Evolutionary conservation across 2,329 filamentous ascomycete species (phyloP).

Genomic region (Epichloe coenophiala): DNA sequence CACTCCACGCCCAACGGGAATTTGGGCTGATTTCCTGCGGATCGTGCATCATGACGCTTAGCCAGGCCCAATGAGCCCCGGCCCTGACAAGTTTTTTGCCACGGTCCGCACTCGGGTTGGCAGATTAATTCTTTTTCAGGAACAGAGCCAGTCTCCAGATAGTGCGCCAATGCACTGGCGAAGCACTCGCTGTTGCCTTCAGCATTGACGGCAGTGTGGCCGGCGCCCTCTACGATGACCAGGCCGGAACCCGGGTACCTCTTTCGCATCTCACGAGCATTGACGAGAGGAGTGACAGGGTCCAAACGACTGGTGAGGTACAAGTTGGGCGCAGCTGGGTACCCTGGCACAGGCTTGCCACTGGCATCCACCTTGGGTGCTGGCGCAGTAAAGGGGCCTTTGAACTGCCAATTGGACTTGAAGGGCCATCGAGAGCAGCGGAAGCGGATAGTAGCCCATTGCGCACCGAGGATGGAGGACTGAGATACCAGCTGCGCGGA

Average conservation of each 20-base stretch:
- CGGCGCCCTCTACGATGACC: slow-evolving; percentile 17
- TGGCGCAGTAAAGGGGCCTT: slow-evolving; percentile 9
- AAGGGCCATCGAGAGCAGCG: slow-evolving; percentile 21
- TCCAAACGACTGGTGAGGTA: slow-evolving; percentile 27
- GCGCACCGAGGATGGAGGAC: slow-evolving; percentile 14
- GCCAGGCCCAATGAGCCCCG: background rate
- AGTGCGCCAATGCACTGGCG: slow-evolving; percentile 10
- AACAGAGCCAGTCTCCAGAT: slow-evolving; percentile 17
- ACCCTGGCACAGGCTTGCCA: background rate
- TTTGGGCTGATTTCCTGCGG: background rate
- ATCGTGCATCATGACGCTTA: background rate
- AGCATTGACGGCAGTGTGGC: slow-evolving; percentile 13
- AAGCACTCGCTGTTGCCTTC: slow-evolving; percentile 10
- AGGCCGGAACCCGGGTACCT: slow-evolving; percentile 16
- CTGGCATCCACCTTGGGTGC: slow-evolving; percentile 4
- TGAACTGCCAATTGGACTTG: slow-evolving; percentile 22
- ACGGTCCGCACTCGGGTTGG: slow-evolving; percentile 8
- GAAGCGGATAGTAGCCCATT: slow-evolving; percentile 14
- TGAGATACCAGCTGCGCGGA: slow-evolving; percentile 9
- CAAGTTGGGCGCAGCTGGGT: slow-evolving; percentile 16
- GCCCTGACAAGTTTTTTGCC: slow-evolving; percentile 5
- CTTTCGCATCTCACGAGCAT: slow-evolving; percentile 19
- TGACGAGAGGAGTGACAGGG: slow-evolving; percentile 25
- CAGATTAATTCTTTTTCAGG: slow-evolving; percentile 10
- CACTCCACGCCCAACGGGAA: background rate